Evolutionary conservation across 148 eudicot species (phyloP).

Genomic region (Silene conica): DNA sequence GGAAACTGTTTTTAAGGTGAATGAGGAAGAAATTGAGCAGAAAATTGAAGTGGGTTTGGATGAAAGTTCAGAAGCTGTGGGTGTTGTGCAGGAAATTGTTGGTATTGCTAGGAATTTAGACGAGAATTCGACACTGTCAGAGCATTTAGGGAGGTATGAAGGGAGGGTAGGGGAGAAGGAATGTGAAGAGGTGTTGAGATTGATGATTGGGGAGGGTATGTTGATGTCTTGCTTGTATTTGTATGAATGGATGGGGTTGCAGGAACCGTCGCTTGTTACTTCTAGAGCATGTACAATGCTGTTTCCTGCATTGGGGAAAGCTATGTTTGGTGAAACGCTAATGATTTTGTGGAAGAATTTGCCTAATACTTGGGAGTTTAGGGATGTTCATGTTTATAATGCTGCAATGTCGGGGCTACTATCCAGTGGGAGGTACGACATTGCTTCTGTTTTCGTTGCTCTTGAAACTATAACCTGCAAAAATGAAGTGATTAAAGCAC

Average conservation of each 20-base stretch:
- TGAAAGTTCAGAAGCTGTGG: conserved; percentile 22
- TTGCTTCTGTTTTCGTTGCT: not conserved
- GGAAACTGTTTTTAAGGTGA: conserved; percentile 15
- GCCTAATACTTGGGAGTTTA: conserved; percentile 45
- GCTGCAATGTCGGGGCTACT: conserved; percentile 77
- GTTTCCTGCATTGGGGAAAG: conserved; percentile 73
- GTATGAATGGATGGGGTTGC: conserved; percentile 85
- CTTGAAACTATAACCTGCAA: not conserved
- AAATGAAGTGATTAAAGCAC: not conserved
- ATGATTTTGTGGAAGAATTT: conserved; percentile 68
- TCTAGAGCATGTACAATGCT: conserved; percentile 59
- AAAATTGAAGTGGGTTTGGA: conserved; percentile 19
- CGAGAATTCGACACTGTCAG: conserved; percentile 65
- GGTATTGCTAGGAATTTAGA: conserved; percentile 48
- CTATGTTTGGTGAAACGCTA: conserved; percentile 58
- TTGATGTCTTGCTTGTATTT: conserved; percentile 71
- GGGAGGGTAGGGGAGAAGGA: conserved; percentile 60
- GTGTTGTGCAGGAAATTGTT: conserved; percentile 52
- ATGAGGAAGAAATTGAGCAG: conserved; percentile 15
- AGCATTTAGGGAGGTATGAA: conserved; percentile 46
- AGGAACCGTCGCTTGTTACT: conserved; percentile 59
- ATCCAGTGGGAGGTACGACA: conserved; percentile 57
- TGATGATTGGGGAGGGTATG: conserved; percentile 58
- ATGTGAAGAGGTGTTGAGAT: conserved; percentile 57
- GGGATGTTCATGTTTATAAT: conserved; percentile 82